Conservation (phyloP, 2,329 filamentous ascomycete species). For the Aspergillus fischeri region DNA sequence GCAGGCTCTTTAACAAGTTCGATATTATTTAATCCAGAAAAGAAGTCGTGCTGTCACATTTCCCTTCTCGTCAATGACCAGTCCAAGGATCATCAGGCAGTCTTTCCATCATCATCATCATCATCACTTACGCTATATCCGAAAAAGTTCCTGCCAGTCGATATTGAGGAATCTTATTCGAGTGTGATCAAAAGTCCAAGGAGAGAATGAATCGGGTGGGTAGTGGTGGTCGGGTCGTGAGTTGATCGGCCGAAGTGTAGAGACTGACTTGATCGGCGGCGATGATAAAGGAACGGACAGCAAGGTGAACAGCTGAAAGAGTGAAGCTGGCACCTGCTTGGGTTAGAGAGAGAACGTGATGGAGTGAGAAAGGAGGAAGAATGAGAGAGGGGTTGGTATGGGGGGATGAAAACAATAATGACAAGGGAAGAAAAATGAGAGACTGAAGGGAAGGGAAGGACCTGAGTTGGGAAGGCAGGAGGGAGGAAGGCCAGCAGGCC, state of each 20-base stretch:
- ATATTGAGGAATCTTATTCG: not conserved
- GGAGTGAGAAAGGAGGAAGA: constrained; percentile 22
- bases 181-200: constrained; percentile 1
- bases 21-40: constrained; percentile 8
- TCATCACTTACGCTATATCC: constrained; percentile 10
- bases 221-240: constrained; percentile 10
- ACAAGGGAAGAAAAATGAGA: not conserved
- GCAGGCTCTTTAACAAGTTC: not conserved
- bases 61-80: not conserved
- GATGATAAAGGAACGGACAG: constrained; percentile 44
- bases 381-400: constrained; percentile 7
- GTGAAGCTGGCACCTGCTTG: constrained; percentile 56
- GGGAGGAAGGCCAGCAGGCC: constrained; percentile 17
- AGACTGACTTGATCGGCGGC: constrained; percentile 9
- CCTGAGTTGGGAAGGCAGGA: constrained; percentile 17
- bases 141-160: constrained; percentile 1
- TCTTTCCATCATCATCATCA: not conserved
- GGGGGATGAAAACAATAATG: not conserved
- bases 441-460: constrained; percentile 5
- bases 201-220: constrained; percentile 20
- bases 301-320: constrained; percentile 58
- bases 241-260: constrained; percentile 13
- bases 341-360: constrained; percentile 23
- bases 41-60: constrained; percentile 6
- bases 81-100: not conserved